Evolutionary conservation across 2,329 filamentous ascomycete genomes (phyloP).

Genomic region (Colletotrichum sp.): DNA sequence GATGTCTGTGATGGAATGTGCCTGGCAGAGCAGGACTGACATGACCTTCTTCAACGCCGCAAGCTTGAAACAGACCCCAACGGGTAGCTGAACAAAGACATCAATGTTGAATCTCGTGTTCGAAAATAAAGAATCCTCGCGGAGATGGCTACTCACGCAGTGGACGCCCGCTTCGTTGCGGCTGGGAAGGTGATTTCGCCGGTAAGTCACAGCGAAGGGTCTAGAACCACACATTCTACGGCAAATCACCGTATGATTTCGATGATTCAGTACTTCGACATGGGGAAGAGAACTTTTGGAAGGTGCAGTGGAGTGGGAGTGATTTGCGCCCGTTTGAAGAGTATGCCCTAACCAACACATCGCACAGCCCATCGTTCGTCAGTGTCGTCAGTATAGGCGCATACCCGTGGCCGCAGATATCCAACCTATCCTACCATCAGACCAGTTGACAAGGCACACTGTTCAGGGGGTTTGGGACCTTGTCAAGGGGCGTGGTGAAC

Average conservation of each 20-base stretch:
- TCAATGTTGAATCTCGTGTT: not conserved
- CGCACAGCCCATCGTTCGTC: not conserved
- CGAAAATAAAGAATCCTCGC: not conserved
- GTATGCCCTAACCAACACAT: not conserved
- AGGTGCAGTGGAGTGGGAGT: not conserved
- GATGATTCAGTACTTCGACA: not conserved
- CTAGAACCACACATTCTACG: not conserved
- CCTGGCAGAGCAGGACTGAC: not conserved
- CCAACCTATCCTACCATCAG: not conserved
- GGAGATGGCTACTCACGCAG: not conserved
- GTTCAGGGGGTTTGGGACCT: not conserved
- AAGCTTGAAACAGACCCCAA: constrained; percentile 1
- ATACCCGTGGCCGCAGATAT: not conserved
- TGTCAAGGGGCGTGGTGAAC: not conserved
- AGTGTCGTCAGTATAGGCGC: not conserved
- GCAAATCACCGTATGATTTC: not conserved
- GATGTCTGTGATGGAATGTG: not conserved
- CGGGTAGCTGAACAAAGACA: not conserved
- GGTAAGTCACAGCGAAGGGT: not conserved
- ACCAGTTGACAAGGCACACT: not conserved
- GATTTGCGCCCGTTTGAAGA: not conserved
- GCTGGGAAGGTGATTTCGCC: not conserved
- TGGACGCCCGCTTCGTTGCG: not conserved
- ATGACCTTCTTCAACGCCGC: not conserved
- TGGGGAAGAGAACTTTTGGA: not conserved